Evolutionary conservation across 1,139 yeast genomes (phyloP), one percentile per base, ranked within the genome.

Genomic region (Blastobotrys indianensis): DNA sequence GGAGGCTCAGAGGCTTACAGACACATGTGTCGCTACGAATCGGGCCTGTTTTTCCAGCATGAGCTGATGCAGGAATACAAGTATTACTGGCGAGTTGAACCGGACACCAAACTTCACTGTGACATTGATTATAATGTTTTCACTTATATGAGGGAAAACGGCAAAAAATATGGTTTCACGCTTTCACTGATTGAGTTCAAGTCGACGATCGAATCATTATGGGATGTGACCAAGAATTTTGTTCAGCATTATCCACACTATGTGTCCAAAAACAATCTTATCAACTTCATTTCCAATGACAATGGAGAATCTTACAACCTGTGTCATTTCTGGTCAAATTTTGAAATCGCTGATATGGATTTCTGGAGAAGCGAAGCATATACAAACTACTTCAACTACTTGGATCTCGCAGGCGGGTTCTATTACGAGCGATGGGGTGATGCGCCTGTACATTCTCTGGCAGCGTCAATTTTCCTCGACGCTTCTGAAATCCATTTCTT

Each of bases 61-160:
- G 80, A 78, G 40, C 63, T 84, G 42, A 68, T 86, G 74, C 73
- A 72, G 50, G 82, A 82, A 37, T 87, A 82, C 64, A 86, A 82
- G 54, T 87, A 80, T 70, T 88, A 86, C 71, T 88, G 97, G 96
- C 80, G 97, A 67, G 95, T 88, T 48, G 97, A 88, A 67, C 95
- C 95, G 30, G 90, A 82, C 60, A 78, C 85, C 61, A 73, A 76
- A 58, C 73, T 86, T 48, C 82, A 69, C 64, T 87, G 95, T 71
- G 92, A 86, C 63, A 72, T 87, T 55, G 80, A 82, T 59, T 83
- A 85, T 61, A 95, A 87, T 65, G 74, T 85, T 36, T 87, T 87
- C 74, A 79, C 80, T 65, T 83, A 76, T 66, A 82, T 87, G 94
- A 76, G 77, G 51, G 85, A 80, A 50, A 82, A 85, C 63, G 72